A percentile compares a stretch with the other conserved stretches of the same genome.
phyloP scores from a whole-genome alignment of 805 yeast species.

The Hyphopichia homilentoma region DNA sequence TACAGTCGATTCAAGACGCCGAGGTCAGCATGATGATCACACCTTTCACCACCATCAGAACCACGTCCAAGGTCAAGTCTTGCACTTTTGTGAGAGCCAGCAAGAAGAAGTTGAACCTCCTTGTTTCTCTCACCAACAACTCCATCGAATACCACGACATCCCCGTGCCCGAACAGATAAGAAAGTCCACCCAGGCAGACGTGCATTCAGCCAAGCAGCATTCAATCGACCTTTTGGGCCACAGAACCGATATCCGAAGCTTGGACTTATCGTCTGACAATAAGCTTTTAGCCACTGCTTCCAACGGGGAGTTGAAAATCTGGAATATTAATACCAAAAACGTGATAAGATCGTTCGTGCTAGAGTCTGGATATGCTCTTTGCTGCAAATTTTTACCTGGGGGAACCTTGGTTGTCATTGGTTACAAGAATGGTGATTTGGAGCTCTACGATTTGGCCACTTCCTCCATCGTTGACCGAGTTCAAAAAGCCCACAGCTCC shows the following conservation, averaged over 20 bases:
- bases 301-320: constrained; percentile 82
- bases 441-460: constrained; percentile 85
- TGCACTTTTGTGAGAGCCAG: constrained; percentile 57
- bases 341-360: constrained; percentile 72
- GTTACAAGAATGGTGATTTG: constrained; percentile 82
- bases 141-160: constrained; percentile 66
- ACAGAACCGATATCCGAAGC: constrained; percentile 84
- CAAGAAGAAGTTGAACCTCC: constrained; percentile 52
- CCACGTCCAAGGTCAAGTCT: constrained; percentile 59
- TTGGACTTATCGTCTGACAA: constrained; percentile 84
- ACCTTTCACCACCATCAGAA: constrained; percentile 65
- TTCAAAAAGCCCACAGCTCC: constrained; percentile 64
- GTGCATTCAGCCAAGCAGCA: constrained; percentile 45
- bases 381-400: constrained; percentile 85
- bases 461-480: constrained; percentile 65
- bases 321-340: constrained; percentile 76
- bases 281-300: constrained; percentile 79
- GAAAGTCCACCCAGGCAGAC: constrained; percentile 45
- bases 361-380: constrained; percentile 81
- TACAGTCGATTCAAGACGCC: constrained; percentile 37
- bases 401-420: constrained; percentile 79
- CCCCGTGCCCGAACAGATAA: constrained; percentile 50
- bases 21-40: constrained; percentile 58
- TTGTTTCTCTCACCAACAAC: constrained; percentile 68
- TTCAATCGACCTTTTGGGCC: constrained; percentile 75